A percentile compares a stretch with the other conserved stretches of the same genome.
These are phyloP conservation scores for Fennellomyces sp. DNA, from an alignment of 371 early-diverging fungal genomes.

Conservation along the genomic window DNA sequence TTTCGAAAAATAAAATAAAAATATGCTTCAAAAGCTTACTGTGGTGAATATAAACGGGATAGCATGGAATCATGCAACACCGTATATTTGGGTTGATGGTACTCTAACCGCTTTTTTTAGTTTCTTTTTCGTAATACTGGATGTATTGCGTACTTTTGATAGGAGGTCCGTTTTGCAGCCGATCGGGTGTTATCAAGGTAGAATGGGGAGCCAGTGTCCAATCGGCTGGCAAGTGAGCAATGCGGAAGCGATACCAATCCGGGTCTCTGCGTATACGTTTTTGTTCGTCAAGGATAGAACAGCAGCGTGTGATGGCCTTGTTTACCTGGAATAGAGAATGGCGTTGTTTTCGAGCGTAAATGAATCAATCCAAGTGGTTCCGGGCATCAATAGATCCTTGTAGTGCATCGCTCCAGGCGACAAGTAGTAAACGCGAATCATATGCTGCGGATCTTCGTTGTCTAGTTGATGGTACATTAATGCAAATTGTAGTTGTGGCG, in stretches of 20 bases:
- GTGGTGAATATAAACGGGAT: constrained; percentile 31
- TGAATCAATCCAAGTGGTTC: constrained; percentile 36
- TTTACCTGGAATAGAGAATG: constrained; percentile 42
- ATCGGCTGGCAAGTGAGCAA: constrained; percentile 28
- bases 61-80: constrained; percentile 18
- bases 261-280: constrained; percentile 31
- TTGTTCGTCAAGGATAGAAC: background rate
- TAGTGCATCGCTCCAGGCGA: constrained; percentile 24
- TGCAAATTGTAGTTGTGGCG: constrained; percentile 22
- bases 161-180: constrained; percentile 25
- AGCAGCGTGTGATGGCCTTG: too few species aligned
- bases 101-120: constrained; percentile 20
- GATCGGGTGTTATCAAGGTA: background rate
- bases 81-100: constrained; percentile 27
- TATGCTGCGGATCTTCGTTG: constrained; percentile 33
- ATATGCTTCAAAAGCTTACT: constrained; percentile 16
- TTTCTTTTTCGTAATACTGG: background rate
- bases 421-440: constrained; percentile 39
- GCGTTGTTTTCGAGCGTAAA: constrained; percentile 35
- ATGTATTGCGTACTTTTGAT: constrained; percentile 23
- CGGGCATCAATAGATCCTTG: constrained; percentile 43
- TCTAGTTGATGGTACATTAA: constrained; percentile 40
- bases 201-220: constrained; percentile 26
- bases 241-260: constrained; percentile 38
- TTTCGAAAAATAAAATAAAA: constrained; percentile 5